phyloP scores from a whole-genome alignment of 331 rosid genomes.

The Pyrus hybrid region DNA sequence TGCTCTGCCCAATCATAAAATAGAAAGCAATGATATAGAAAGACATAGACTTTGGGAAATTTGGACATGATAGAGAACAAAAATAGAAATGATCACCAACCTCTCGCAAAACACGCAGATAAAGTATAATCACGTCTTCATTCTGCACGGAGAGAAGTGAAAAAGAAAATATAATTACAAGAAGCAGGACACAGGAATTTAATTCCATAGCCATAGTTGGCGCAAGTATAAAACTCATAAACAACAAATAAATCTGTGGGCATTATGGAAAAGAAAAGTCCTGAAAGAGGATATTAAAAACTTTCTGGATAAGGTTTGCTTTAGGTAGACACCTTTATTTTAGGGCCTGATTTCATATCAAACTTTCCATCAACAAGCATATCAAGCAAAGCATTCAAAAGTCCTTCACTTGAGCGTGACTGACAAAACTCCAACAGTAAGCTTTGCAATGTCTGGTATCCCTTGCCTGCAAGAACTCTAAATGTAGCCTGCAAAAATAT shows the following conservation, averaged over 20 bases:
- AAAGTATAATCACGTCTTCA: constrained; percentile 78
- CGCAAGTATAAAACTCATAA: constrained; percentile 1
- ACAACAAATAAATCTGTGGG: neutral
- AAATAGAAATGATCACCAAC: constrained; percentile 43
- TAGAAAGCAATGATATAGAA: constrained; percentile 32
- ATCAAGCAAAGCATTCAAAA: constrained; percentile 72
- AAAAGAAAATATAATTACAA: constrained; percentile 5
- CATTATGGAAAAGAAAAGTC: constrained; percentile 1
- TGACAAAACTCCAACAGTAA: constrained; percentile 83
- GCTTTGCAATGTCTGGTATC: constrained; percentile 90
- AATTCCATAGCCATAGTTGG: neutral
- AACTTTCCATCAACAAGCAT: constrained; percentile 96
- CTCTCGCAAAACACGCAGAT: constrained; percentile 77
- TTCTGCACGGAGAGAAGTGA: constrained; percentile 47
- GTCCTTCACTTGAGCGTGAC: constrained; percentile 64
- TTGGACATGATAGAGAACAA: neutral
- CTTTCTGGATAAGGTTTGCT: constrained; percentile 17
- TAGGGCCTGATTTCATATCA: constrained; percentile 62
- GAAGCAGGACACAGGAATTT: neutral
- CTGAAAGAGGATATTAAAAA: neutral
- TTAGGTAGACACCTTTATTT: constrained; percentile 64
- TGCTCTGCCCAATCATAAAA: constrained; percentile 98
- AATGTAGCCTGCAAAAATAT: constrained; percentile 66
- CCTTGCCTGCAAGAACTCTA: constrained; percentile 90
- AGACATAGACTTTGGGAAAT: constrained; percentile 5